These are phyloP conservation scores for Benincasa hispida DNA, from an alignment of 306 rosid genomes.

Conservation along the genomic window DNA sequence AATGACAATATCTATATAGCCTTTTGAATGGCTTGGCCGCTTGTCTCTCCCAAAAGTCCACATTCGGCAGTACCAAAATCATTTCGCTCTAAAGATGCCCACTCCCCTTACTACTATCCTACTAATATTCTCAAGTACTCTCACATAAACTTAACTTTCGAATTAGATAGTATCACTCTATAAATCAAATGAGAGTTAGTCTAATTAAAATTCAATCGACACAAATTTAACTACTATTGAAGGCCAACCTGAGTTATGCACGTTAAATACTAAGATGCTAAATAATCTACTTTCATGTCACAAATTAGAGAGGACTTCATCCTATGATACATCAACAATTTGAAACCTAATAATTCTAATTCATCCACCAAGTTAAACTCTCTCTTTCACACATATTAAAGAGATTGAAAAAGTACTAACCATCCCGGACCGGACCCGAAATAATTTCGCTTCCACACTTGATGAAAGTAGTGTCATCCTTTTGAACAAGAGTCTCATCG, in stretches of 20 bases:
- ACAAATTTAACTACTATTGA: neutral
- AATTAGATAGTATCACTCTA: neutral
- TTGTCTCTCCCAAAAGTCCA: too few relatives aligned
- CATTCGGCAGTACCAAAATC: too few relatives aligned
- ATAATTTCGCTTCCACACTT: conserved; percentile 61
- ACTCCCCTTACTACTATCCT: too few relatives aligned
- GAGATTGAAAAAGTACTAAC: conserved; percentile 16
- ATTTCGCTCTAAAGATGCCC: too few relatives aligned
- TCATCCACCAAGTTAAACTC: neutral
- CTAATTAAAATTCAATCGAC: neutral
- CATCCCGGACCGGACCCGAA: conserved; percentile 51
- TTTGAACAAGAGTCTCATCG: conserved; percentile 38
- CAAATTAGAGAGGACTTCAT: neutral
- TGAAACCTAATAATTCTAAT: neutral
- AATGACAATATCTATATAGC: too few relatives aligned
- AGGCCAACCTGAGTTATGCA: neutral
- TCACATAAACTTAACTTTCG: neutral
- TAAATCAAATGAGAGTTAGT: neutral
- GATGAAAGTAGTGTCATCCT: conserved; percentile 30
- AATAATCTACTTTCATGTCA: neutral
- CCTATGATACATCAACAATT: neutral
- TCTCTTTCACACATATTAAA: neutral
- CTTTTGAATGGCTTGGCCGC: too few relatives aligned
- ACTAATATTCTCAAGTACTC: too few relatives aligned
- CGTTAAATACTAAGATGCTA: neutral